These are phyloP conservation scores for Alisma plantagoaquatica DNA, from an alignment of 106 monocot species.

Conservation along the genomic window DNA sequence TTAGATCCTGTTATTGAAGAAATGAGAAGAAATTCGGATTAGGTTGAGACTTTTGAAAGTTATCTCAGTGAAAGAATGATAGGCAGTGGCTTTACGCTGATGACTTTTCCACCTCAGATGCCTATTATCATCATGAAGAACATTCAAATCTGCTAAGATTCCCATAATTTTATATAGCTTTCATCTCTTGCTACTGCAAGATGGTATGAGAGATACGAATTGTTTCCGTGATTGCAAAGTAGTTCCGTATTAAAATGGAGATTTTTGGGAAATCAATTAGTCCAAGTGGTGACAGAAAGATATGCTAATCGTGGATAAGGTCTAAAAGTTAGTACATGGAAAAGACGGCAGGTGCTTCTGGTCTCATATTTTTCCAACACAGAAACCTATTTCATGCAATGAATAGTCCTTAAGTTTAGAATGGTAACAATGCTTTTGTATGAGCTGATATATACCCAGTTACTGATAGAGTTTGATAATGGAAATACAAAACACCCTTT, in stretches of 20 bases:
- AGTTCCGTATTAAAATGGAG: conserved; percentile 59
- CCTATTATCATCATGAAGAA: conserved; percentile 79
- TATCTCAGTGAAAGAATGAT: conserved; percentile 80
- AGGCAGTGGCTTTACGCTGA: conserved; percentile 59
- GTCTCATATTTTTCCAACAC: too few species aligned
- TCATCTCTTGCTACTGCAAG: conserved; percentile 39
- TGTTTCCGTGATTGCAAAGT: conserved; percentile 73
- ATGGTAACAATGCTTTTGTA: too few species aligned
- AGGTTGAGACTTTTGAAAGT: conserved; percentile 14
- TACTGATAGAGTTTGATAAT: too few species aligned
- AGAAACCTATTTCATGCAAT: too few species aligned
- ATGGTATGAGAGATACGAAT: conserved; percentile 55
- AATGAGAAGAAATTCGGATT: conserved; percentile 39
- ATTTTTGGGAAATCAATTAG: too few species aligned
- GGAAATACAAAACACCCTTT: too few species aligned
- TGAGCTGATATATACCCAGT: too few species aligned
- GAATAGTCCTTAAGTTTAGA: too few species aligned
- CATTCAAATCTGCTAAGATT: conserved; percentile 58
- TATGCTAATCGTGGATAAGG: too few species aligned
- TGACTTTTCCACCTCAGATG: conserved; percentile 56
- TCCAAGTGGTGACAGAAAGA: too few species aligned
- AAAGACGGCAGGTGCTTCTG: too few species aligned
- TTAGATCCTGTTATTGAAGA: conserved; percentile 35
- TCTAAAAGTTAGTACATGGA: too few species aligned
- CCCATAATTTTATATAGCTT: conserved; percentile 51